Conservation (phyloP, 192 early-diverging fungal species). For the Coemansia reversa region DNA sequence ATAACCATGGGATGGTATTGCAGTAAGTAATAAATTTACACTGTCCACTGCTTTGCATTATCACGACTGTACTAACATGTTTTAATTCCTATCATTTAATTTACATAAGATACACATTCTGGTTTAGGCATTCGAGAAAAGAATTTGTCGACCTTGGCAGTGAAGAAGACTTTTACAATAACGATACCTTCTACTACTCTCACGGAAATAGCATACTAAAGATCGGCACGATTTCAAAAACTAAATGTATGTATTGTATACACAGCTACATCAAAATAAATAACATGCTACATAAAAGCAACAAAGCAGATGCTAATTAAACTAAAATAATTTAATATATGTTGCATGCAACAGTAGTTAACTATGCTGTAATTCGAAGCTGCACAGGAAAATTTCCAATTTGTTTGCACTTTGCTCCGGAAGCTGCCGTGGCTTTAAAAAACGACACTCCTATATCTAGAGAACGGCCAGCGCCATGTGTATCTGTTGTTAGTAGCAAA, state of each 20-base stretch:
- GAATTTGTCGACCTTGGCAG: conserved; percentile 16
- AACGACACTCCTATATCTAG: not conserved
- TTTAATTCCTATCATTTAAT: not conserved
- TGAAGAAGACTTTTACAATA: conserved; percentile 18
- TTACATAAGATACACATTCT: not conserved
- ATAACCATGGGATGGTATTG: not conserved
- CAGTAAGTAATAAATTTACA: not conserved
- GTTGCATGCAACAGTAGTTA: not conserved
- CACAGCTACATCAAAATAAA: not conserved
- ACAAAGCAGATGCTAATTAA: not conserved
- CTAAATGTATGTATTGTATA: conserved; percentile 20
- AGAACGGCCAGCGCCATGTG: too few species aligned
- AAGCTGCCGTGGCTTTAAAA: not conserved
- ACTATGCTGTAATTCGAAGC: conserved; percentile 11
- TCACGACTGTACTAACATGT: not conserved
- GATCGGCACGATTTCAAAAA: conserved; percentile 23
- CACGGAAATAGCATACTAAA: conserved; percentile 38
- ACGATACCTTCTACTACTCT: conserved; percentile 27
- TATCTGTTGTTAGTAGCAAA: too few species aligned
- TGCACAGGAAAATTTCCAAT: conserved; percentile 24
- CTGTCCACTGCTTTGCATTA: not conserved
- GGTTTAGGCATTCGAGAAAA: conserved; percentile 11
- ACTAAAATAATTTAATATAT: too few species aligned
- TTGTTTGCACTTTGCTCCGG: conserved; percentile 26
- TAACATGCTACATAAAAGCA: too few species aligned